Percentiles rank a stretch among this genome's conserved stretches.
Conservation (phyloP, 306 rosid species). For the Abrus precatorius region DNA sequence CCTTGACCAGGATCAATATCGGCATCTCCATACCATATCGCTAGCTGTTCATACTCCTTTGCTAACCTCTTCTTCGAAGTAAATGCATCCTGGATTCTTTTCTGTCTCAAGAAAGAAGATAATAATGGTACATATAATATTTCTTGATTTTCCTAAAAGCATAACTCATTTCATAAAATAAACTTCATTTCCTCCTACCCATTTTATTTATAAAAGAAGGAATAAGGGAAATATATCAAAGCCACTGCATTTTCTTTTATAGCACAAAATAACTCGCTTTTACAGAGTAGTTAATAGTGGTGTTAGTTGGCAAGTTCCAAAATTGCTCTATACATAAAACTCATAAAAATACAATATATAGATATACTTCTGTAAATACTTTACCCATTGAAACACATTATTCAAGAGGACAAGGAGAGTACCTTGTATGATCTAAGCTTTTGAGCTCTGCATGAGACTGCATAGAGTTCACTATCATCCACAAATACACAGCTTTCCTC, state of each 20-base stretch:
- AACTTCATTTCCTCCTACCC: slow-evolving; percentile 29
- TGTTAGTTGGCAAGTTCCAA: slow-evolving; percentile 5
- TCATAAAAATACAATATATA: slow-evolving; percentile 6
- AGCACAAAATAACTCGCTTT: neutral
- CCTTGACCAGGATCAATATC: slow-evolving; percentile 49
- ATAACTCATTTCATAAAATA: slow-evolving; percentile 23
- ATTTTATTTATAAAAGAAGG: neutral
- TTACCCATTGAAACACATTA: slow-evolving; percentile 12
- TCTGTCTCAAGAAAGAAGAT: slow-evolving; percentile 52
- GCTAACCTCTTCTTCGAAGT: slow-evolving; percentile 75
- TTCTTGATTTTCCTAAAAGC: slow-evolving; percentile 38
- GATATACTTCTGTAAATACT: neutral
- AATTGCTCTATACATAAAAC: slow-evolving; percentile 22
- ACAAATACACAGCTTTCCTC: slow-evolving; percentile 63
- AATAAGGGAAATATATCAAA: slow-evolving; percentile 28
- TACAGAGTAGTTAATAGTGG: neutral
- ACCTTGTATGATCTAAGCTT: slow-evolving; percentile 88
- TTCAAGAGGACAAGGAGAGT: slow-evolving; percentile 37
- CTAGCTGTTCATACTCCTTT: slow-evolving; percentile 87
- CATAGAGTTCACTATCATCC: slow-evolving; percentile 66
- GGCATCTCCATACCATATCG: slow-evolving; percentile 84
- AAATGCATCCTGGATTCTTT: slow-evolving; percentile 79
- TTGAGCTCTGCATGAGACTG: slow-evolving; percentile 63
- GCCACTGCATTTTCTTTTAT: slow-evolving; percentile 25
- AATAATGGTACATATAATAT: slow-evolving; percentile 4